Base-by-base conservation (phyloP, 495 filamentous ascomycete genomes). In the Paragyromitra xinjiangensis region DNA sequence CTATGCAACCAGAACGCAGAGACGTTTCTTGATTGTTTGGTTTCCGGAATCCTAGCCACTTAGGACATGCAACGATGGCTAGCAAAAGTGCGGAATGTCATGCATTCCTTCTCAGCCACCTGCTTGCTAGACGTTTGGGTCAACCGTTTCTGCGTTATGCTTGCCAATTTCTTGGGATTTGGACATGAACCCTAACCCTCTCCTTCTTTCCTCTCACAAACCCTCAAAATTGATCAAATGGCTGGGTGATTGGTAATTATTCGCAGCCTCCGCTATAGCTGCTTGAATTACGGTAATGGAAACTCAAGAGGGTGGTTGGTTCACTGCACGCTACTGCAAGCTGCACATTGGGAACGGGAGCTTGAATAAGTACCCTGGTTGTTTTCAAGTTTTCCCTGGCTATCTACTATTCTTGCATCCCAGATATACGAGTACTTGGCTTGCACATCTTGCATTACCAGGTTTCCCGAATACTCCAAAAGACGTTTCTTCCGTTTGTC, bases 301-400 rank as follows among this genome's bases (percentile, higher is more conserved):
- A 73, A 77, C 68, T 73, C 42, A 29, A 45, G 74, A 59, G 74
- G 74, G 34, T 77, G 74, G 74, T 61, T 51, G 19, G 69, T 66
- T 42, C 58, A 50, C 44, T 61, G 55, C 71, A 44, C 42, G 40
- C 53, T 74, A 22, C 73, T 77, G 68, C 68, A 40, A 65, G 74
- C 74, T 73, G 69, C 74, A 66, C 59, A 66, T 63, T 51, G 44
- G 40, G 74, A 73, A 73, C 74, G 74, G 74, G 74, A 77, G 66
- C 74, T 73, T 77, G 74, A 77, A 77, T 77, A 77, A 77, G 74
- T 77, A 77, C 74, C 73, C 50, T 77, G 74, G 68, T 73, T 77
- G 24, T 66, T 77, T 77, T 65, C 74, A 73, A 65, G 69, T 61
- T 73, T 73, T 71, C 56, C 68, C 73, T 65, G 59, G 59, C 68